Conservation (phyloP, 164 flowering plant species). For the Warburgia ugandensis region DNA sequence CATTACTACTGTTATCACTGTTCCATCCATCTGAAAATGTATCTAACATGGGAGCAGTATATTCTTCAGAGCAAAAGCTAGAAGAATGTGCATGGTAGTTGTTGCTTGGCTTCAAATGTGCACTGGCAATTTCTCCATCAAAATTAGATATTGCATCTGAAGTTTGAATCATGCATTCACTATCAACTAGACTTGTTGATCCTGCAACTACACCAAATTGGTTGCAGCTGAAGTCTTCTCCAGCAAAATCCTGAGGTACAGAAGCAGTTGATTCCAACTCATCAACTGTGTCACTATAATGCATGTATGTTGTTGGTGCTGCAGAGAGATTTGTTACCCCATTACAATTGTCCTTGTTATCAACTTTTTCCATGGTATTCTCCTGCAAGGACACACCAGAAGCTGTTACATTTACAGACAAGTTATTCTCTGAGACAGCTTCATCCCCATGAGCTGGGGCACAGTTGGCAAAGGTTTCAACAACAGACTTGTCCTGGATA, state of each 20-base stretch:
- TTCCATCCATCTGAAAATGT: slow-evolving; percentile 24
- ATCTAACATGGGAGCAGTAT: slow-evolving; percentile 18
- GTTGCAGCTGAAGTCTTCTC: slow-evolving; percentile 3
- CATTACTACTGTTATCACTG: slow-evolving; percentile 20
- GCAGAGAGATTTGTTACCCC: no score
- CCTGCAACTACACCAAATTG: background rate
- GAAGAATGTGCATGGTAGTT: slow-evolving; percentile 14
- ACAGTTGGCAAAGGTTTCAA: slow-evolving; percentile 21
- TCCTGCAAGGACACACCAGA: no score
- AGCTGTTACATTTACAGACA: background rate
- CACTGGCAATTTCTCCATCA: no score
- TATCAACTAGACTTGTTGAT: background rate
- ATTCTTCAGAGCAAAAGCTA: no score
- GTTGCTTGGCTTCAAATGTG: slow-evolving; percentile 4
- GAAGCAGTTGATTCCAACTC: slow-evolving; percentile 15
- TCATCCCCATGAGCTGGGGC: no score
- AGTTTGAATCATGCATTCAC: slow-evolving; percentile 8
- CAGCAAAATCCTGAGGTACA: slow-evolving; percentile 8
- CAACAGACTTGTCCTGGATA: slow-evolving; percentile 13
- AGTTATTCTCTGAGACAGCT: slow-evolving; percentile 4
- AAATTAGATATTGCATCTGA: slow-evolving; percentile 1
- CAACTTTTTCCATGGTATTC: no score
- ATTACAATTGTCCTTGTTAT: no score
- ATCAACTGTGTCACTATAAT: slow-evolving; percentile 12
- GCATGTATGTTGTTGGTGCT: slow-evolving; percentile 5